phyloP scores from a whole-genome alignment of 2,329 filamentous ascomycete genomes.

The Thielaviopsis musarum region DNA sequence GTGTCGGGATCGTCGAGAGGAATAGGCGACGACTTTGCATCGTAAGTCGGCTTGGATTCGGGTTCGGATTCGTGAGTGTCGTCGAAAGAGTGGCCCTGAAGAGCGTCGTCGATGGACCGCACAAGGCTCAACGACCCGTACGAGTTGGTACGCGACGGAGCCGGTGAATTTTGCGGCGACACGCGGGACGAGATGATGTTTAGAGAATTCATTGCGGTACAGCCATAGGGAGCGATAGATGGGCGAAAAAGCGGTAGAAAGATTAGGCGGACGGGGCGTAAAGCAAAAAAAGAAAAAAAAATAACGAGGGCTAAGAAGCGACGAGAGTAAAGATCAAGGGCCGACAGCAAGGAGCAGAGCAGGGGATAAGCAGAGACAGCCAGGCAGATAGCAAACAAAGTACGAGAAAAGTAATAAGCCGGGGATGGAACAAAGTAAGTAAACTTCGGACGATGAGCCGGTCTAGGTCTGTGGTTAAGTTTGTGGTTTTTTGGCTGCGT shows the following conservation, averaged over 20 bases:
- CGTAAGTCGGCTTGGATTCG: constrained; percentile 14
- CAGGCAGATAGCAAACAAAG: background rate
- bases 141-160: constrained; percentile 43
- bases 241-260: background rate
- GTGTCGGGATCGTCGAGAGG: constrained; percentile 20
- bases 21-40: constrained; percentile 9
- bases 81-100: constrained; percentile 19
- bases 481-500: too few species aligned
- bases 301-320: background rate
- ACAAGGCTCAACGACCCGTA: constrained; percentile 35
- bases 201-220: constrained; percentile 81
- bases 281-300: background rate
- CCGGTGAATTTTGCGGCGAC: constrained; percentile 40
- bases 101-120: constrained; percentile 17
- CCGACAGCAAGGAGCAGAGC: background rate
- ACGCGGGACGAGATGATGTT: constrained; percentile 83
- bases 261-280: background rate
- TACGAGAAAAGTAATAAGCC: background rate
- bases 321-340: background rate
- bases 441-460: too few species aligned
- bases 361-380: background rate
- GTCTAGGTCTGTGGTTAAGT: too few species aligned
- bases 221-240: constrained; percentile 32
- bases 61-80: constrained; percentile 19
- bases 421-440: background rate